Percentiles rank a stretch among this genome's conserved stretches.
phyloP scores from a whole-genome alignment of 805 yeast species.

The Barnettozyma vustinii region DNA sequence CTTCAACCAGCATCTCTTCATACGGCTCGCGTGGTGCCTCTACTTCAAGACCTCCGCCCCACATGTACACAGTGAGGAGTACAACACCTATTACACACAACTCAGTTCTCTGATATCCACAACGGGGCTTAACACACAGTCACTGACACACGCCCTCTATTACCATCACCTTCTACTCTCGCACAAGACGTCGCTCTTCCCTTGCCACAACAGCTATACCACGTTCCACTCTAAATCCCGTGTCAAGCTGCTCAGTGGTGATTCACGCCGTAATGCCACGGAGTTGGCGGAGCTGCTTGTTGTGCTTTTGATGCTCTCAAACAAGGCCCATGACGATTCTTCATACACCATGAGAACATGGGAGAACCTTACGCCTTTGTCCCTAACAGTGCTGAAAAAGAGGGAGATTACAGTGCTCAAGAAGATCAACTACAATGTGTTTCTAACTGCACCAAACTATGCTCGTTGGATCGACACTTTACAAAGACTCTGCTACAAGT shows the following conservation, averaged over 20 bases:
- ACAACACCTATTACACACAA: slow-evolving; percentile 7
- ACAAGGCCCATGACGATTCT: slow-evolving; percentile 45
- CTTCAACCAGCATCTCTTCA: slow-evolving; percentile 4
- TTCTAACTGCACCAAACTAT: slow-evolving; percentile 12
- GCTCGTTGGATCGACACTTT: slow-evolving; percentile 11
- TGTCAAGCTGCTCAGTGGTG: slow-evolving; percentile 10
- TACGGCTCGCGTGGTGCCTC: slow-evolving; percentile 16
- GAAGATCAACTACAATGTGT: slow-evolving; percentile 20
- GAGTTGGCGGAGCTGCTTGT: slow-evolving; percentile 26
- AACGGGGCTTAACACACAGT: slow-evolving; percentile 16
- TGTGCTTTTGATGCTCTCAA: slow-evolving; percentile 30
- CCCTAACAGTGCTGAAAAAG: slow-evolving; percentile 10
- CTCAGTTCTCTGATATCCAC: slow-evolving; percentile 12
- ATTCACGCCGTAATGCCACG: neutral
- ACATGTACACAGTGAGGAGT: neutral
- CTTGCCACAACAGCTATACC: neutral
- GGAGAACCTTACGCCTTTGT: slow-evolving; percentile 27
- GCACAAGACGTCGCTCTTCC: slow-evolving; percentile 12
- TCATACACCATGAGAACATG: slow-evolving; percentile 48
- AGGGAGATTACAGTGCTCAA: slow-evolving; percentile 19
- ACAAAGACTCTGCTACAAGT: slow-evolving; percentile 4
- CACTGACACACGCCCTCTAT: slow-evolving; percentile 18
- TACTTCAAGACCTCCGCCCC: slow-evolving; percentile 8
- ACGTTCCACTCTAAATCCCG: slow-evolving; percentile 8
- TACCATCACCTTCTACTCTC: slow-evolving; percentile 14